Evolutionary conservation across 768 basidiomycete species (phyloP).

Genomic region (Boletus subparvulus): DNA sequence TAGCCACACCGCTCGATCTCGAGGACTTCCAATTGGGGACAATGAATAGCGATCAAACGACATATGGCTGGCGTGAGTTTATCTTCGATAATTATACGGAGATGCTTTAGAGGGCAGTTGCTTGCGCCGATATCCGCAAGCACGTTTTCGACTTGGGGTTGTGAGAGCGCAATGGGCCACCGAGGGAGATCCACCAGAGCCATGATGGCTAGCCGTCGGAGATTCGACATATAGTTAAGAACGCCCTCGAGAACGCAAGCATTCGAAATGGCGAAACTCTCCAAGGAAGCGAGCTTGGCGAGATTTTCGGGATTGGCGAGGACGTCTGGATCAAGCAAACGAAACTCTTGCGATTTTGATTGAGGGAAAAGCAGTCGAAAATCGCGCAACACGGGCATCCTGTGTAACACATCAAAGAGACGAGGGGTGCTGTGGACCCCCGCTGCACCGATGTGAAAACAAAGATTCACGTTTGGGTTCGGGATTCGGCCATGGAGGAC

Average conservation of each 20-base stretch:
- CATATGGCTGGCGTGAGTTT: conserved; percentile 35
- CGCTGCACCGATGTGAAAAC: conserved; percentile 13
- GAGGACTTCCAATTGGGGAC: conserved; percentile 33
- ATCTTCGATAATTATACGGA: conserved; percentile 38
- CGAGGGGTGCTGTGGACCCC: not conserved
- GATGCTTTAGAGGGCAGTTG: conserved; percentile 33
- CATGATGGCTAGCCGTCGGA: conserved; percentile 31
- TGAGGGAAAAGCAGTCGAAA: conserved; percentile 35
- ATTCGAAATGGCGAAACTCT: conserved; percentile 37
- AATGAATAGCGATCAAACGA: conserved; percentile 26
- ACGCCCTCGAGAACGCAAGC: conserved; percentile 32
- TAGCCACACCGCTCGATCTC: conserved; percentile 38
- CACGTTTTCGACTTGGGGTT: conserved; percentile 32
- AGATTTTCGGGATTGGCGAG: conserved; percentile 22
- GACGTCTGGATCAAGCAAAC: conserved; percentile 24
- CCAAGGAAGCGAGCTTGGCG: conserved; percentile 33
- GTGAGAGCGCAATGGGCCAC: conserved; percentile 36
- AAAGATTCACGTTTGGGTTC: conserved; percentile 8
- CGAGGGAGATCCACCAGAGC: conserved; percentile 37
- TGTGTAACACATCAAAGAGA: conserved; percentile 31
- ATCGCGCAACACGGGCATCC: conserved; percentile 32
- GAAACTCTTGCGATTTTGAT: conserved; percentile 25
- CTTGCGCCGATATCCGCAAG: conserved; percentile 31
- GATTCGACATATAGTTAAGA: conserved; percentile 30
- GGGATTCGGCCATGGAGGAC: conserved; percentile 33